These are phyloP conservation scores for Ambrosia artemisiifolia DNA, from an alignment of 129 eudicot genomes.

Conservation along the genomic window DNA sequence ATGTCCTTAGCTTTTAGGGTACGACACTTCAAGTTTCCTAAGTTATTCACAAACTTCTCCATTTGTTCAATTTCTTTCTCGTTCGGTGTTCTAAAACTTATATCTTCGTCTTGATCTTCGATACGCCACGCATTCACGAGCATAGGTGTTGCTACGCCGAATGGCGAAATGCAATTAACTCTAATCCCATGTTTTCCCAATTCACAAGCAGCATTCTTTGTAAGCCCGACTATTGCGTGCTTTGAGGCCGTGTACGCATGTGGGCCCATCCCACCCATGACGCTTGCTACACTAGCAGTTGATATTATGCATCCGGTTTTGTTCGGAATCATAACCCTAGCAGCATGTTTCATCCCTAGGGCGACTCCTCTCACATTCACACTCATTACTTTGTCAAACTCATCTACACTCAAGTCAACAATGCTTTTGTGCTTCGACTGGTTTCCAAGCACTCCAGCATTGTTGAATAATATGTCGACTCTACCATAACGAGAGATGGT, in stretches of 20 bases:
- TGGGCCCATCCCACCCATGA: slow-evolving; percentile 82
- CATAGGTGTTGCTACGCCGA: slow-evolving; percentile 82
- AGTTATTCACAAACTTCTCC: slow-evolving; percentile 48
- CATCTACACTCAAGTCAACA: slow-evolving; percentile 52
- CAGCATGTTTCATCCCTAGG: slow-evolving; percentile 79
- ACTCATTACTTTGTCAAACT: slow-evolving; percentile 55
- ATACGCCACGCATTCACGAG: slow-evolving; percentile 62
- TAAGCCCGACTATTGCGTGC: slow-evolving; percentile 84
- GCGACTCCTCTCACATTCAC: slow-evolving; percentile 75
- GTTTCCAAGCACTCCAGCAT: slow-evolving; percentile 79
- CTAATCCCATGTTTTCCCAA: slow-evolving; percentile 69
- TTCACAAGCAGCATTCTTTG: slow-evolving; percentile 77
- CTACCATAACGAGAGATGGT: slow-evolving; percentile 46
- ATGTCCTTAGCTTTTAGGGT: slow-evolving; percentile 56
- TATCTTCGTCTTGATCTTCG: slow-evolving; percentile 19
- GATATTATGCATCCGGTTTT: slow-evolving; percentile 65
- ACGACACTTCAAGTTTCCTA: slow-evolving; percentile 57
- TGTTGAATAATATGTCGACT: slow-evolving; percentile 70
- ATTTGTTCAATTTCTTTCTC: slow-evolving; percentile 48
- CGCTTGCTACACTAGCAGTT: slow-evolving; percentile 77
- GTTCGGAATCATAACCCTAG: slow-evolving; percentile 67
- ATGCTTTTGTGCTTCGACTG: slow-evolving; percentile 67
- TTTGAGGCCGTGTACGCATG: slow-evolving; percentile 81
- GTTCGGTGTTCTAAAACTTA: slow-evolving; percentile 18
- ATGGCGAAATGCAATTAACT: slow-evolving; percentile 88